phyloP scores from a whole-genome alignment of 768 basidiomycete genomes.

The Plicaturopsis crispa region DNA sequence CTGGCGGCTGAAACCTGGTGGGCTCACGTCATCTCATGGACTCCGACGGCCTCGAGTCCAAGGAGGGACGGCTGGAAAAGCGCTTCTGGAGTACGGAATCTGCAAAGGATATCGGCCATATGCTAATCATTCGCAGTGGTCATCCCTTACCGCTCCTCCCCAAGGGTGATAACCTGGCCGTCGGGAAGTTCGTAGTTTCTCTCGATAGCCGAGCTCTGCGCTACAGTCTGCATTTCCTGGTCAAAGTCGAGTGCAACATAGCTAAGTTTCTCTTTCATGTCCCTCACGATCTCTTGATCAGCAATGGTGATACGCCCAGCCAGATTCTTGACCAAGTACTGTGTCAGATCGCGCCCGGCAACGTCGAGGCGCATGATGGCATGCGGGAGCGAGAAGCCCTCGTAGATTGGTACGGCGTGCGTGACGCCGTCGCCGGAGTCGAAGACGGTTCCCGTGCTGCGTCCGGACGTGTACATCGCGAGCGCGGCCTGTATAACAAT shows the following conservation, averaged over 20 bases:
- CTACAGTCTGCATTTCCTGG: constrained; percentile 51
- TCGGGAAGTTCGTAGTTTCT: constrained; percentile 56
- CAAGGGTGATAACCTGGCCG: constrained; percentile 55
- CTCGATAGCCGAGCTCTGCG: constrained; percentile 45
- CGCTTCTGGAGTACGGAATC: constrained; percentile 51
- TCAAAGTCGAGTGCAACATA: constrained; percentile 57
- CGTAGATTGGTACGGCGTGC: constrained; percentile 57
- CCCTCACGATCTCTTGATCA: constrained; percentile 47
- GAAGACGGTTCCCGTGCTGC: constrained; percentile 50
- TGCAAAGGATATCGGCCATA: too few relatives aligned
- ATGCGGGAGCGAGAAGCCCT: constrained; percentile 43
- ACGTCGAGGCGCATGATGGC: constrained; percentile 49
- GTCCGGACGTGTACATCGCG: constrained; percentile 49
- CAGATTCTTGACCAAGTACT: constrained; percentile 33
- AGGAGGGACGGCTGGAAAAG: constrained; percentile 52
- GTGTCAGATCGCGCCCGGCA: constrained; percentile 49
- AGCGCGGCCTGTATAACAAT: constrained; percentile 54
- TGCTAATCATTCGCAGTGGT: background rate
- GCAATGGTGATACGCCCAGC: constrained; percentile 50
- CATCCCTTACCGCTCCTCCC: constrained; percentile 39
- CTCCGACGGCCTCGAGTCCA: constrained; percentile 46
- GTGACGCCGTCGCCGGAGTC: constrained; percentile 58
- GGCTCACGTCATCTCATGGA: constrained; percentile 43
- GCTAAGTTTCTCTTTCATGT: constrained; percentile 60
- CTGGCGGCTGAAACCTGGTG: constrained; percentile 4